Conservation (phyloP, 306 rosid species). For the Abrus precatorius region DNA sequence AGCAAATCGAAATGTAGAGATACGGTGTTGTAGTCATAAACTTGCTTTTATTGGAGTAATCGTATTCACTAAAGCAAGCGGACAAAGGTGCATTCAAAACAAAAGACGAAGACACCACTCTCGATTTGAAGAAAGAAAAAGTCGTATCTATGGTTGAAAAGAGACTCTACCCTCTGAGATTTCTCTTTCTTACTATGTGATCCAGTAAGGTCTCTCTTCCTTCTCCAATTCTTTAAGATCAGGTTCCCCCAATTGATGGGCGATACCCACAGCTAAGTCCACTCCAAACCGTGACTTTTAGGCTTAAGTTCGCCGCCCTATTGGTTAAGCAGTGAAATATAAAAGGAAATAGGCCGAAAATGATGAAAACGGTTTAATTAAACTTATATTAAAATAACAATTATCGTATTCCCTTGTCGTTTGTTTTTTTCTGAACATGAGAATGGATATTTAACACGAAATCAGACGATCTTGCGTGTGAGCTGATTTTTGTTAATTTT, state of each 20-base stretch:
- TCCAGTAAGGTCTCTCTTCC: constrained; percentile 33
- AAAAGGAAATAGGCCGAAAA: not conserved
- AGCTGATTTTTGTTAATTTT: constrained; percentile 1
- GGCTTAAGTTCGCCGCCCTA: constrained; percentile 40
- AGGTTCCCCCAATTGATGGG: constrained; percentile 18
- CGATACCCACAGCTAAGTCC: constrained; percentile 33
- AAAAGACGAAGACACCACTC: not conserved
- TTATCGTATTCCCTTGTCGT: constrained; percentile 43
- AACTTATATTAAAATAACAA: not conserved
- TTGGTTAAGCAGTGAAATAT: not conserved
- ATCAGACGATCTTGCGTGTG: constrained; percentile 9
- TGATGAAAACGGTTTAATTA: not conserved
- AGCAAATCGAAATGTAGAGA: not conserved
- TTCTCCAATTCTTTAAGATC: constrained; percentile 35
- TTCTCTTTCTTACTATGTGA: constrained; percentile 13
- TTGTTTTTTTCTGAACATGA: not conserved
- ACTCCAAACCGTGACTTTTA: constrained; percentile 34
- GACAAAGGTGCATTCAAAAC: constrained; percentile 42
- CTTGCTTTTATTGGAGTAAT: constrained; percentile 10
- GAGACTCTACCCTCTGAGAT: not conserved
- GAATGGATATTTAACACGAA: constrained; percentile 30
- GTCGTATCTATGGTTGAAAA: constrained; percentile 27
- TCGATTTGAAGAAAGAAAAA: constrained; percentile 4
- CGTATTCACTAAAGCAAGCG: not conserved
- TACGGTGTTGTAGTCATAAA: not conserved